phyloP scores from a whole-genome alignment of 2,329 filamentous ascomycete genomes.

The Exophiala bonariae region DNA sequence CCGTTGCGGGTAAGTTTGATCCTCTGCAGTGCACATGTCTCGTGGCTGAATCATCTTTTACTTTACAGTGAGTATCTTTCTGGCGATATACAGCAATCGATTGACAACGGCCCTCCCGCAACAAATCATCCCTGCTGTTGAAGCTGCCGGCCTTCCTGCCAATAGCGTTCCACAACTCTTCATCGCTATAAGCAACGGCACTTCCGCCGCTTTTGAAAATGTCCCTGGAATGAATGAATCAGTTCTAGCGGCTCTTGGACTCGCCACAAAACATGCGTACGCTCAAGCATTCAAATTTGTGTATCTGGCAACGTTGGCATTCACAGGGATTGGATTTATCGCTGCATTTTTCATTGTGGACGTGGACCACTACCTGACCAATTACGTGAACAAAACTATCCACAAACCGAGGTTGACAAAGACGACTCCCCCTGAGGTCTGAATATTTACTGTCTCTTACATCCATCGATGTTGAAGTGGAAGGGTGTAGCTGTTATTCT shows the following conservation, averaged over 20 bases:
- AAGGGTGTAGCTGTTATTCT: no score
- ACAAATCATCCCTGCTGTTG: slow-evolving; percentile 33
- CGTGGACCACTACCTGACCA: slow-evolving; percentile 8
- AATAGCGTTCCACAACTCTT: slow-evolving; percentile 37
- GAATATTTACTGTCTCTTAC: no score
- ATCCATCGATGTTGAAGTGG: no score
- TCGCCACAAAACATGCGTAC: slow-evolving; percentile 43
- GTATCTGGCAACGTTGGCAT: slow-evolving; percentile 30
- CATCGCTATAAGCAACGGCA: slow-evolving; percentile 35
- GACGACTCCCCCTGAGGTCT: slow-evolving; percentile 3
- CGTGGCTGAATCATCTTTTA: slow-evolving; percentile 2
- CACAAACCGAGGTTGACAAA: slow-evolving; percentile 10
- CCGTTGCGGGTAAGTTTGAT: slow-evolving; percentile 20
- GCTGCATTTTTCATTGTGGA: slow-evolving; percentile 11
- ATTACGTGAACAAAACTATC: slow-evolving; percentile 18
- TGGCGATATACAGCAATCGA: slow-evolving; percentile 25
- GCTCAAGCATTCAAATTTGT: slow-evolving; percentile 45
- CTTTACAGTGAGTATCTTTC: slow-evolving; percentile 26
- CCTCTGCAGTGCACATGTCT: background rate
- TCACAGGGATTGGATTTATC: slow-evolving; percentile 21
- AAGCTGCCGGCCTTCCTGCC: slow-evolving; percentile 39
- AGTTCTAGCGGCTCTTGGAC: slow-evolving; percentile 35
- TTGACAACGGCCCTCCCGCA: slow-evolving; percentile 13
- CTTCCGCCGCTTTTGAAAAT: slow-evolving; percentile 28
- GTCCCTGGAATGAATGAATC: slow-evolving; percentile 37